Base-by-base conservation (phyloP, 345 rosid genomes). In the Murraya paniculata region DNA sequence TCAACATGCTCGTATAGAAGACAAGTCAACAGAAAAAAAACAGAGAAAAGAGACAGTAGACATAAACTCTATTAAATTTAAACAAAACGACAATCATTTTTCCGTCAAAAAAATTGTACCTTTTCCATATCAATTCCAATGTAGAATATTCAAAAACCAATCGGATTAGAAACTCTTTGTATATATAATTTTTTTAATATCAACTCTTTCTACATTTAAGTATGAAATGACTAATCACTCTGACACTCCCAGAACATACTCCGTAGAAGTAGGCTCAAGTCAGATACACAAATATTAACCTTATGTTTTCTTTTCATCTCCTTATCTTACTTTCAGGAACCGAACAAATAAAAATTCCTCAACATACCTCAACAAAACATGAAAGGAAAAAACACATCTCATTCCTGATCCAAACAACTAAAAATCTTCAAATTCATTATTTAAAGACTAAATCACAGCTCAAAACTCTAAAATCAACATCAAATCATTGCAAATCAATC, bases 301-400 rank as follows among this genome's bases (percentile, higher is more conserved):
- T 0, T 25, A 4, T 9, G 0, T 62, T 61, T n/a, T 62, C 21
- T 59, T 69, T 73, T 67, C 48, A 19, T 67, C 48, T 11, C 21
- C 36, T 61, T 14, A 10, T 7, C n/a, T 22, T 28, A n/a, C 53
- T 80, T 85, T 64, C 57, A 56, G 68, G 81, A 83, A 73, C 82
- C 77, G 79, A 73, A 72, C 78, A 76, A 59, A 27, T 2, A 8
- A 58, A 58, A 73, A 58, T 35, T 50, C 30, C 60, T 38, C 28
- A 22, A 24, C 38, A 18, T 1, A 58, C 4, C 2, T 5, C 9
- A 45, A 58, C 55, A 31, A n/a, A 64, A 21, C 38, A 22, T 6
- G 9, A 68, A 57, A 65, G 45, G 45, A 39, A 13, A 48, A 48
- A 48, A 81, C 55, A 55, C 67, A 56, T 55, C 48, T 60, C 24